phyloP scores from a whole-genome alignment of 2,329 filamentous ascomycete species.

The Sclerotinia sclerotiorum region DNA sequence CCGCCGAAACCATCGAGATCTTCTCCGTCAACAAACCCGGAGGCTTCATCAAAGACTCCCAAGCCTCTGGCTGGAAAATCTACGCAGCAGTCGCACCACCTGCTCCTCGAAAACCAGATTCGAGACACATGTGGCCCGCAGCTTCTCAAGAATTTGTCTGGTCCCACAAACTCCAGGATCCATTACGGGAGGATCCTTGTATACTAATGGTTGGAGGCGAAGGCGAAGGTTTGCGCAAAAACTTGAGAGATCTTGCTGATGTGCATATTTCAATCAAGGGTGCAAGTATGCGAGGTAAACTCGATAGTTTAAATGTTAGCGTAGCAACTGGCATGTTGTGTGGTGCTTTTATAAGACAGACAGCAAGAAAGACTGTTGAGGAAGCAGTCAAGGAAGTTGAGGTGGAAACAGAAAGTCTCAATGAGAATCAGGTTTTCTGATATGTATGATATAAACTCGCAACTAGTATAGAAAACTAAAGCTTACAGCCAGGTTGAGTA shows the following conservation, averaged over 20 bases:
- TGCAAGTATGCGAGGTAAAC: conserved; percentile 48
- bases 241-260: conserved; percentile 66
- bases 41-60: conserved; percentile 68
- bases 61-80: conserved; percentile 73
- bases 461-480: neutral
- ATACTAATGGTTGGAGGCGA: conserved; percentile 84
- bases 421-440: conserved; percentile 20
- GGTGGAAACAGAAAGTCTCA: conserved; percentile 5
- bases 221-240: conserved; percentile 67
- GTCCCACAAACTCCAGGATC: conserved; percentile 53
- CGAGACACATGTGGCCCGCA: conserved; percentile 12
- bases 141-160: conserved; percentile 41
- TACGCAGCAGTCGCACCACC: conserved; percentile 69
- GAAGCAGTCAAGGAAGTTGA: conserved; percentile 17
- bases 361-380: neutral
- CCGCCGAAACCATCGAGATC: conserved; percentile 75
- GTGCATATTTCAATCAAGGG: conserved; percentile 63
- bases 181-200: conserved; percentile 61
- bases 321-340: conserved; percentile 80
- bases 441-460: conserved; percentile 5
- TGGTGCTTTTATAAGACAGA: conserved; percentile 59
- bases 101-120: conserved; percentile 39
- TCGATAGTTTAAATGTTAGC: conserved; percentile 93
- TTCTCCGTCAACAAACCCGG: conserved; percentile 67
- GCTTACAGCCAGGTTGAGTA: neutral